phyloP scores from a whole-genome alignment of 257 asterid species.

The Solanum ahanhuiri region DNA sequence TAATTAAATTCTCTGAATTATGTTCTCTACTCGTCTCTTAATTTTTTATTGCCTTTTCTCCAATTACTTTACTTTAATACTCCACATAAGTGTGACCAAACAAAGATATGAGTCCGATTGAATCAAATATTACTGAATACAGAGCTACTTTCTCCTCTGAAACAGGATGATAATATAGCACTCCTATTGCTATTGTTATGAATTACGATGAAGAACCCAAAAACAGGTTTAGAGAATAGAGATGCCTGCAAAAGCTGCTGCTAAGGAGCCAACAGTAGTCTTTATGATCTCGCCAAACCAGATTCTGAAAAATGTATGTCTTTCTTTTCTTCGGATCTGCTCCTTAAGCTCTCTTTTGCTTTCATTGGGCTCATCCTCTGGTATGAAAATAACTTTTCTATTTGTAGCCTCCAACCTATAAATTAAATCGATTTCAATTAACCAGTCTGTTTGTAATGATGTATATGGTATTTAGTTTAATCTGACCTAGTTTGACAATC shows the following conservation, averaged over 20 bases:
- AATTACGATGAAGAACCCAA: constrained; percentile 68
- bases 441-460: constrained; percentile 2
- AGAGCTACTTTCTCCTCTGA: constrained; percentile 41
- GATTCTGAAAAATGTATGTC: constrained; percentile 49
- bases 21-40: not conserved
- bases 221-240: constrained; percentile 50
- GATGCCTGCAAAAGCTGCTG: constrained; percentile 65
- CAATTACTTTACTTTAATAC: constrained; percentile 14
- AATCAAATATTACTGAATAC: constrained; percentile 43
- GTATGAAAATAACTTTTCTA: constrained; percentile 19
- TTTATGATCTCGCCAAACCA: constrained; percentile 54
- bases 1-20: no score
- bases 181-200: constrained; percentile 40
- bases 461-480: not conserved
- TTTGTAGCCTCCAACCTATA: constrained; percentile 28
- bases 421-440: not conserved
- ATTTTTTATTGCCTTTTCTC: constrained; percentile 68
- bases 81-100: constrained; percentile 64
- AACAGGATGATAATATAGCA: constrained; percentile 41
- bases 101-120: constrained; percentile 51
- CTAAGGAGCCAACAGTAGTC: constrained; percentile 43
- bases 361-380: constrained; percentile 25
- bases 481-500: constrained; percentile 39
- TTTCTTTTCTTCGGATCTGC: constrained; percentile 21
- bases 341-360: constrained; percentile 22